These are phyloP conservation scores for Pseudotsuga menziesii DNA, from an alignment of 75 land plant species.

Conservation along the genomic window DNA sequence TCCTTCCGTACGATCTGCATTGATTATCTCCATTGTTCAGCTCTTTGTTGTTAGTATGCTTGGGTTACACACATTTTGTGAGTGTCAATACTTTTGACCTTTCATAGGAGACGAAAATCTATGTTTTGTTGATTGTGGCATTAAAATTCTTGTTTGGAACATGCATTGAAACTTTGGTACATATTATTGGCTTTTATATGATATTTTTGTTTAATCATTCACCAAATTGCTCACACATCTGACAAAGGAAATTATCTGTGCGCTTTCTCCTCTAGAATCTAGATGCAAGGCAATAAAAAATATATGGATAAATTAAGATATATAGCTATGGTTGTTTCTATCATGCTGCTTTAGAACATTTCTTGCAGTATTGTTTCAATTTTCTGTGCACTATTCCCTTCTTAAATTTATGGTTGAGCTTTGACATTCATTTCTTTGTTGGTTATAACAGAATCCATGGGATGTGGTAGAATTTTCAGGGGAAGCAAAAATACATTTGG, in stretches of 20 bases:
- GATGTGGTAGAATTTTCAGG: slow-evolving; percentile 71
- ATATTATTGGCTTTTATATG: neutral
- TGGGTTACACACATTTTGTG: no score
- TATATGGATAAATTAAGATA: neutral
- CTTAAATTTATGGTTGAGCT: neutral
- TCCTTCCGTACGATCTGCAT: no score
- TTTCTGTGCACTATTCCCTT: neutral
- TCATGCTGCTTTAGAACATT: neutral
- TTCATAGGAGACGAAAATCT: no score
- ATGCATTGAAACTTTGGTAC: neutral
- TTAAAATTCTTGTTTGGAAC: no score
- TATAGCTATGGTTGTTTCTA: neutral
- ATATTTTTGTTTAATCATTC: neutral
- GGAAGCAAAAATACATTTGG: slow-evolving; percentile 63
- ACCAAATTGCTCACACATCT: neutral
- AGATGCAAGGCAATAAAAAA: neutral
- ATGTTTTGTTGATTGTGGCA: no score
- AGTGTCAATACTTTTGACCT: no score
- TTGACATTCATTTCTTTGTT: neutral
- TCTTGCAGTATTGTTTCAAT: neutral
- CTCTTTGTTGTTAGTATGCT: no score
- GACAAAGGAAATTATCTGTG: neutral
- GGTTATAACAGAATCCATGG: slow-evolving; percentile 84
- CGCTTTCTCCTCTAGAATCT: neutral
- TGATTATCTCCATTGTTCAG: no score